phyloP scores from a whole-genome alignment of 306 rosid genomes.

The Comarum palustre region DNA sequence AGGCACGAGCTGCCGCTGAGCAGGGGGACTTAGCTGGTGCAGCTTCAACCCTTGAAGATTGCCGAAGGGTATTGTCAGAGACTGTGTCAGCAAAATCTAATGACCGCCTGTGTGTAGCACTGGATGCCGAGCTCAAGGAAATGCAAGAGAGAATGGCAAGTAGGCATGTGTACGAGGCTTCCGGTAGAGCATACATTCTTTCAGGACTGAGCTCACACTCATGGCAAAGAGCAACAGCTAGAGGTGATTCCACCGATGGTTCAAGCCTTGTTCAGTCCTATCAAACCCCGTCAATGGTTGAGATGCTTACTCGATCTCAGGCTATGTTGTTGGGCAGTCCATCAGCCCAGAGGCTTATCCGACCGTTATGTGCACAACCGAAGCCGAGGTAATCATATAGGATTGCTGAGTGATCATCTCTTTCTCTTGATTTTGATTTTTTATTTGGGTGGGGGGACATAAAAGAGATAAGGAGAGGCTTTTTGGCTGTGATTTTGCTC shows the following conservation, averaged over 20 bases:
- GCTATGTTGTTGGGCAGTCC: constrained; percentile 75
- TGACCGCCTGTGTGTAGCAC: constrained; percentile 72
- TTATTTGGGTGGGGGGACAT: constrained; percentile 38
- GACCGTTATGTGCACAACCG: constrained; percentile 73
- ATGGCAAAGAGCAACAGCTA: constrained; percentile 97
- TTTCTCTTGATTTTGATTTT: constrained; percentile 21
- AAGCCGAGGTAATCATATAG: constrained; percentile 67
- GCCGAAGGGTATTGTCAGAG: constrained; percentile 56
- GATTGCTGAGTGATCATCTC: constrained; percentile 32
- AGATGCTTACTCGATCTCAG: constrained; percentile 97
- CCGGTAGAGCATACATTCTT: constrained; percentile 95
- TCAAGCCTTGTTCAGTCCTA: constrained; percentile 83
- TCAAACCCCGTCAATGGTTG: constrained; percentile 91
- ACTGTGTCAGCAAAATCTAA: constrained; percentile 61
- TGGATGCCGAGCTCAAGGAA: constrained; percentile 97
- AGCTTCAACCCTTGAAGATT: constrained; percentile 68
- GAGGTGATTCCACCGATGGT: constrained; percentile 91
- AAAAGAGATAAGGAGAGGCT: constrained; percentile 37
- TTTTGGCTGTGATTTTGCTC: constrained; percentile 60
- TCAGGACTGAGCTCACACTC: constrained; percentile 98
- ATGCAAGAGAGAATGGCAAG: constrained; percentile 96
- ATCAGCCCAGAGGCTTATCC: constrained; percentile 76
- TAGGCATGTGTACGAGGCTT: constrained; percentile 90
- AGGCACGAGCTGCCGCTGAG: constrained; percentile 76
- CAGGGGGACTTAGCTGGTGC: constrained; percentile 73